Evolutionary conservation across 2,329 filamentous ascomycete species (phyloP).

Genomic region (Fusarium redolens): DNA sequence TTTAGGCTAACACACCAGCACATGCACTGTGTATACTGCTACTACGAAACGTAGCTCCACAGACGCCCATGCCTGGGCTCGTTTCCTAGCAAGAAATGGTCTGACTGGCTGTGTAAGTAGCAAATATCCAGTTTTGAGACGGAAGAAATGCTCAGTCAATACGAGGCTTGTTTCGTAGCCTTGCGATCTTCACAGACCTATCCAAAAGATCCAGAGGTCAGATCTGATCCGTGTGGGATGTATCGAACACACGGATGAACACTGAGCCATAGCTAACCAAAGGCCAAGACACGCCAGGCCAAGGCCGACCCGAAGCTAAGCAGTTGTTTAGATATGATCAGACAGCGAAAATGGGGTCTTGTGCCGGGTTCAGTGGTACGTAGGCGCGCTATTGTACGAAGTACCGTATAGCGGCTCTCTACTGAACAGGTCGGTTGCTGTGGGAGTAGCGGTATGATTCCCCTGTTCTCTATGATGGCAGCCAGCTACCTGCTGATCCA

Average conservation of each 20-base stretch:
- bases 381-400: slow-evolving; percentile 12
- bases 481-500: slow-evolving; percentile 7
- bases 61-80: not conserved
- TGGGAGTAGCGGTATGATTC: slow-evolving; percentile 26
- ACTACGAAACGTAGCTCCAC: not conserved
- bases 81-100: not conserved
- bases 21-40: not conserved
- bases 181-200: not conserved
- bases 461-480: not conserved
- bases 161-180: slow-evolving; percentile 7
- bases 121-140: not conserved
- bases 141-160: not conserved
- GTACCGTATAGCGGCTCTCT: not conserved
- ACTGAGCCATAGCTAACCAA: not conserved
- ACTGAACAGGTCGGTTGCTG: slow-evolving; percentile 4
- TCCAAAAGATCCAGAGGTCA: not conserved
- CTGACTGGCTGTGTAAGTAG: not conserved
- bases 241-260: not conserved
- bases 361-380: not conserved
- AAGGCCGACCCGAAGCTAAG: slow-evolving; percentile 2
- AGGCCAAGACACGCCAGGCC: slow-evolving; percentile 12
- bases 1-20: not conserved
- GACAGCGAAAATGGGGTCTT: slow-evolving; percentile 22
- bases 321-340: slow-evolving; percentile 1
- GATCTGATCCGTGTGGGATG: not conserved